Base-by-base conservation (phyloP, 257 asterid species). In the Nyctanthes arbortristis region DNA sequence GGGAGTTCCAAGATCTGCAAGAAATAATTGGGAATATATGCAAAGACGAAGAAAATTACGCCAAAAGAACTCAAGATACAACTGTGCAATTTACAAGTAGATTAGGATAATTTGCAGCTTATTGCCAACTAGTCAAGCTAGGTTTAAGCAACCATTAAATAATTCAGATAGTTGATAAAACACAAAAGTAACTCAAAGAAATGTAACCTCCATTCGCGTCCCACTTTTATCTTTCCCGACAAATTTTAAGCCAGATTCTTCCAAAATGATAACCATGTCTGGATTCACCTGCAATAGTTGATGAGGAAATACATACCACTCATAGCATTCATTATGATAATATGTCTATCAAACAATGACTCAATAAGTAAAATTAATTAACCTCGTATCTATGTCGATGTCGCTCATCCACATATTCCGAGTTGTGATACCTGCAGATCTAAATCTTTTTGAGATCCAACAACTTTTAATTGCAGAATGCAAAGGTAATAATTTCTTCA, bases 341-440 rank as follows among this genome's bases (percentile, higher is more conserved):
- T 75, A 73, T 16, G 61, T 29, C 56, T 3, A 32, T 24, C 62
- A 71, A 13, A 58, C 4, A 63, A 12, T 33, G 67, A 35, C 67
- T 35, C 49, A 47, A 5, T n/a, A 60, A 56, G 18, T 71, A 71
- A 34, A 40, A 68, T 58, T 61, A 43, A 69, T 73, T 70, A 69
- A 92, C 98, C 98, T 92, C 98, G 18, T 92, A 89, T 88, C 97
- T 87, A 81, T 92, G 98, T 56, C 98, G 85, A 75, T 92, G 98
- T 9, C 98, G 82, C 77, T 89, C 97, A 79, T 92, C 93, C 73
- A 92, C 91, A 66, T 85, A 77, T 22, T 89, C 80, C 16, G 90
- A 73, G 75, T 74, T 85, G 36, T 78, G 90, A 78, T 92, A 92
- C 84, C 97, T 92, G 69, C 66, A 61, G 66, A 70, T 61, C 37